These are phyloP conservation scores for Heritiera fomes DNA, from an alignment of 345 rosid genomes.

Conservation along the genomic window DNA sequence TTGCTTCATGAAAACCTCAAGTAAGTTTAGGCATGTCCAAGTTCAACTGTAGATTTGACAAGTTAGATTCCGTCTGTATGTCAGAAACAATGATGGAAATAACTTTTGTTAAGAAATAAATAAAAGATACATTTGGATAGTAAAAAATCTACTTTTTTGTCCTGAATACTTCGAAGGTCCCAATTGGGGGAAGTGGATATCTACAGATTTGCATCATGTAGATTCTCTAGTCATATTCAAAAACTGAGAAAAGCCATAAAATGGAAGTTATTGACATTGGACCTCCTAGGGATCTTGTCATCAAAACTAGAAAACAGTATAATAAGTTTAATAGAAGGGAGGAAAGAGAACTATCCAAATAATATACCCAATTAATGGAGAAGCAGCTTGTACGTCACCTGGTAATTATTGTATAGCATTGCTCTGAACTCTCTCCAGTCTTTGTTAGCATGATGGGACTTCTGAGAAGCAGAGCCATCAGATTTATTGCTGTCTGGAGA, in stretches of 20 bases:
- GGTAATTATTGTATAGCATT: slow-evolving; percentile 61
- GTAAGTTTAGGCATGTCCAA: not conserved
- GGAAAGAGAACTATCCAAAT: not conserved
- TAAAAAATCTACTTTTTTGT: not conserved
- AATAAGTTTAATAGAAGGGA: not conserved
- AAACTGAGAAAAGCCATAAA: not conserved
- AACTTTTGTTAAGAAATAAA: not conserved
- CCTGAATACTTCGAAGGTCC: not conserved
- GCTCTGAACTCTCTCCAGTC: slow-evolving; percentile 99
- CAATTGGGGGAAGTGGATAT: not conserved
- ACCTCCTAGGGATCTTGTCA: not conserved
- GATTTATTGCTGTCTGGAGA: slow-evolving; percentile 57
- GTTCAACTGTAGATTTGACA: not conserved
- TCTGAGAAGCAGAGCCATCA: slow-evolving; percentile 54
- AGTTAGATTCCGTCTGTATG: not conserved
- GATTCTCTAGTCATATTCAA: not conserved
- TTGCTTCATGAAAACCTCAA: not conserved
- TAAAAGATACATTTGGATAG: not conserved
- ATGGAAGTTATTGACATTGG: not conserved
- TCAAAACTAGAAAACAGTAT: not conserved
- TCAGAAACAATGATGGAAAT: not conserved
- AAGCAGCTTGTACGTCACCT: slow-evolving; percentile 45
- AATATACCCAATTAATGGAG: not conserved
- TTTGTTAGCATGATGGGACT: slow-evolving; percentile 40
- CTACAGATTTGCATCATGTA: not conserved